Evolutionary conservation across 2,329 filamentous ascomycete genomes (phyloP).

Genomic region (Xylaria sp.): DNA sequence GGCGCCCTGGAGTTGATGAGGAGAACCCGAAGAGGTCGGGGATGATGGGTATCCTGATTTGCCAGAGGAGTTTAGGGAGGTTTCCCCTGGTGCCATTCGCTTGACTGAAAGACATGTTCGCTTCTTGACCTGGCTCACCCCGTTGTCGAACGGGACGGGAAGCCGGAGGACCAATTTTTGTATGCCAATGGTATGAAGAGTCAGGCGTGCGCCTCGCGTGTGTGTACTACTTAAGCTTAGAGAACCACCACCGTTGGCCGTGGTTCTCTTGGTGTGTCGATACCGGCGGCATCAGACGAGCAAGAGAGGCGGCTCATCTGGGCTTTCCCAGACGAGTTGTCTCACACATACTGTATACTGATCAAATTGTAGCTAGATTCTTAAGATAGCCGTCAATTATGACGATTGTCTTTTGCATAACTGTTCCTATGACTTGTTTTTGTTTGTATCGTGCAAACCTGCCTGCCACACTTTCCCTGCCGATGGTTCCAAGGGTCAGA

Average conservation of each 20-base stretch:
- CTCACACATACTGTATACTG: constrained; percentile 28
- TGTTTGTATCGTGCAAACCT: background rate
- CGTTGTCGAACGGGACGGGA: constrained; percentile 35
- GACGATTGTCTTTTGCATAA: constrained; percentile 1
- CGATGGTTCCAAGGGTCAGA: background rate
- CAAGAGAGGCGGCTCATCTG: constrained; percentile 3
- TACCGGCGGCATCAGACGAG: constrained; percentile 13
- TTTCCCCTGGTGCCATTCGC: constrained; percentile 44
- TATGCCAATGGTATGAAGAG: constrained; percentile 36
- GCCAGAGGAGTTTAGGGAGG: constrained; percentile 33
- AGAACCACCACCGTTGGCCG: background rate
- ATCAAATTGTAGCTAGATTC: constrained; percentile 33
- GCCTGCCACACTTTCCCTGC: background rate
- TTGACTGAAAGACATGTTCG: constrained; percentile 45
- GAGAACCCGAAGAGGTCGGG: constrained; percentile 38
- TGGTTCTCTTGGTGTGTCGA: constrained; percentile 6
- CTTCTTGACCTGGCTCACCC: constrained; percentile 44
- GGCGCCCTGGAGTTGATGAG: constrained; percentile 49
- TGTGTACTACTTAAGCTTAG: constrained; percentile 36
- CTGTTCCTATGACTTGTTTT: background rate
- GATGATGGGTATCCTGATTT: constrained; percentile 40
- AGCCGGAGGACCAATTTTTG: constrained; percentile 37
- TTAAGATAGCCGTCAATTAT: constrained; percentile 19
- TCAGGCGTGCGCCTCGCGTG: constrained; percentile 40
- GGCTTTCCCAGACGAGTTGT: background rate